Evolutionary conservation across 352 stramenopile genomes (phyloP).

Genomic region (Phytophthora sp.): DNA sequence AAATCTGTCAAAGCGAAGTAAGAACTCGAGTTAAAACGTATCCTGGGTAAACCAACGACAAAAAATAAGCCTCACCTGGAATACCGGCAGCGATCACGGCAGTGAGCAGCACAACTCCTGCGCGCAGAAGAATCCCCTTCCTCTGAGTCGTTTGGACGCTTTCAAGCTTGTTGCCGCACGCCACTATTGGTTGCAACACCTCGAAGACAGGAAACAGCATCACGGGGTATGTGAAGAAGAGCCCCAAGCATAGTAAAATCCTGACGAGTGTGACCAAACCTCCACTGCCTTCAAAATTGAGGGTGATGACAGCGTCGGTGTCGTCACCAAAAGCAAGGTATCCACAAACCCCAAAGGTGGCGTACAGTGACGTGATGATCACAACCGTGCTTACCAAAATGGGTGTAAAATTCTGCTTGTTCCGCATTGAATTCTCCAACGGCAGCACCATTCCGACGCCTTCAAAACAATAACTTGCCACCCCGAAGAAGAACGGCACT

Average conservation of each 20-base stretch:
- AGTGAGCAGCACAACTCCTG: conserved; percentile 74
- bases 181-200: conserved; percentile 55
- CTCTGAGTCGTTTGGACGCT: conserved; percentile 16
- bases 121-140: conserved; percentile 54
- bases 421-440: conserved; percentile 87
- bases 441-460: conserved; percentile 90
- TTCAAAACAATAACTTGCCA: conserved; percentile 93
- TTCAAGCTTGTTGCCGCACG: conserved; percentile 33
- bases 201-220: conserved; percentile 94
- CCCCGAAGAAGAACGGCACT: conserved; percentile 88
- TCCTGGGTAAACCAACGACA: background rate
- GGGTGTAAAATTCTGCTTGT: conserved; percentile 74
- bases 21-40: conserved; percentile 1
- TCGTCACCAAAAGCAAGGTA: conserved; percentile 87
- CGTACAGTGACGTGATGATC: conserved; percentile 89
- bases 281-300: conserved; percentile 81
- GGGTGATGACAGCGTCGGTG: conserved; percentile 88
- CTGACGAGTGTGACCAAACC: conserved; percentile 83
- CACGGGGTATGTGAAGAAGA: conserved; percentile 94
- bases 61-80: conserved; percentile 56
- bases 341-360: conserved; percentile 85
- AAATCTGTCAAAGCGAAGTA: conserved; percentile 75
- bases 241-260: conserved; percentile 81
- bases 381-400: conserved; percentile 77
- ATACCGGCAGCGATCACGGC: conserved; percentile 80